phyloP scores from a whole-genome alignment of 1,284 basidiomycete species.

The Irpex lacteus region DNA sequence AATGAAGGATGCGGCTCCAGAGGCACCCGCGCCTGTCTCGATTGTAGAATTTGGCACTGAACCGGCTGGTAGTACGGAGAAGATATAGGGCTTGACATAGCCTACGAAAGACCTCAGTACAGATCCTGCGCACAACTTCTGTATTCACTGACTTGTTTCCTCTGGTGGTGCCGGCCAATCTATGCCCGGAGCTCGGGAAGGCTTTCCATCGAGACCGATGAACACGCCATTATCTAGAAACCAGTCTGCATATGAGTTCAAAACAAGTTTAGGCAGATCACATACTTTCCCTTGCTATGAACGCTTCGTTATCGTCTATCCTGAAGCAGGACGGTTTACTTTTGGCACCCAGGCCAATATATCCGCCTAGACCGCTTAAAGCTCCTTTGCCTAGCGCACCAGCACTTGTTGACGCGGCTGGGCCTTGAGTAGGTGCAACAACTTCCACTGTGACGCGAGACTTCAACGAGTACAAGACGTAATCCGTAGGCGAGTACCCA shows the following conservation, averaged over 20 bases:
- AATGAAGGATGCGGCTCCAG: constrained; percentile 32
- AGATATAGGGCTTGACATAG: constrained; percentile 82
- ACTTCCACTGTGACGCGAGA: constrained; percentile 61
- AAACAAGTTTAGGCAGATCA: constrained; percentile 13
- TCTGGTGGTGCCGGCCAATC: constrained; percentile 84
- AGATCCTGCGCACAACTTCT: background rate
- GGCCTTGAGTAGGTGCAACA: constrained; percentile 42
- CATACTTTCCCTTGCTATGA: constrained; percentile 83
- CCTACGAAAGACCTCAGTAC: constrained; percentile 38
- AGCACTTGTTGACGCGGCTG: constrained; percentile 37
- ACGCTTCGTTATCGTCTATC: constrained; percentile 64
- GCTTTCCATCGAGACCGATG: constrained; percentile 67
- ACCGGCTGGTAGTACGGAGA: constrained; percentile 74
- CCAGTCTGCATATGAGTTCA: background rate
- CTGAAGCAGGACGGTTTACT: constrained; percentile 65
- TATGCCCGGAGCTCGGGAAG: constrained; percentile 55
- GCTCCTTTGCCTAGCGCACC: constrained; percentile 63
- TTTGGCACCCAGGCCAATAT: constrained; percentile 79
- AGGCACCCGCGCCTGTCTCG: constrained; percentile 15
- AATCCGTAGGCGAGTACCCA: constrained; percentile 75
- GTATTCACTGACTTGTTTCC: constrained; percentile 57
- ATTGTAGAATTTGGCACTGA: constrained; percentile 41
- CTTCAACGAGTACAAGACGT: constrained; percentile 70
- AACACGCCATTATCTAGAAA: constrained; percentile 69
- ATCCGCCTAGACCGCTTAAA: constrained; percentile 79